These are phyloP conservation scores for Dendrobium catenatum DNA, from an alignment of 106 monocot genomes.

Conservation along the genomic window DNA sequence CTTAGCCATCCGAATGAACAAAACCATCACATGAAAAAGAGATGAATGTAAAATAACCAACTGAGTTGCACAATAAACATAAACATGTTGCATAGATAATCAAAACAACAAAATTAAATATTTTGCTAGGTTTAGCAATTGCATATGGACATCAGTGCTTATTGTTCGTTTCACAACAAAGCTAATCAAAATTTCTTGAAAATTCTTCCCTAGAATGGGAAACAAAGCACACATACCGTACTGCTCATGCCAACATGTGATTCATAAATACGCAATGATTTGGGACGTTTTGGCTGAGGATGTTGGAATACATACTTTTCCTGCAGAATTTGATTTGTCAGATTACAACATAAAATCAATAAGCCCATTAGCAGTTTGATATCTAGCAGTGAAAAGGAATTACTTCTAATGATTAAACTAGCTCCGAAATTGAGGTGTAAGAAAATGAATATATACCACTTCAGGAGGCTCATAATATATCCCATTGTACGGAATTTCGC, in stretches of 20 bases:
- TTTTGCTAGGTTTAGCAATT: not conserved
- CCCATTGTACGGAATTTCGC: slow-evolving; percentile 96
- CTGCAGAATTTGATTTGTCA: slow-evolving; percentile 23
- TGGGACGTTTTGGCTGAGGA: slow-evolving; percentile 85
- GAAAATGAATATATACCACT: slow-evolving; percentile 38
- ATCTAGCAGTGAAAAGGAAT: not conserved
- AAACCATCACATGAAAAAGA: too few species aligned
- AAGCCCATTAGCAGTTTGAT: not conserved
- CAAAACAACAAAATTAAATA: not conserved
- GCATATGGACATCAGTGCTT: not conserved
- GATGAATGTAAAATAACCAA: too few species aligned
- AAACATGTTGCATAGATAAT: not conserved
- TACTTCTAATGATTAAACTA: not conserved
- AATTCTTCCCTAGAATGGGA: not conserved
- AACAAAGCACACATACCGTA: slow-evolving; percentile 40
- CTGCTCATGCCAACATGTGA: slow-evolving; percentile 99
- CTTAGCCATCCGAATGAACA: too few species aligned
- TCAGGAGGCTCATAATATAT: slow-evolving; percentile 98
- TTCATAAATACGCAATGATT: slow-evolving; percentile 91
- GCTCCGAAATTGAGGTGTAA: not conserved
- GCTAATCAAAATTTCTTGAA: not conserved
- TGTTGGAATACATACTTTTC: slow-evolving; percentile 82
- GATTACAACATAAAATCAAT: not conserved
- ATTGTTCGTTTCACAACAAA: not conserved
- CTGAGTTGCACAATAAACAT: too few species aligned